Evolutionary conservation across 176 grass and related monocot species (phyloP).

Genomic region (Poa pratensis): DNA sequence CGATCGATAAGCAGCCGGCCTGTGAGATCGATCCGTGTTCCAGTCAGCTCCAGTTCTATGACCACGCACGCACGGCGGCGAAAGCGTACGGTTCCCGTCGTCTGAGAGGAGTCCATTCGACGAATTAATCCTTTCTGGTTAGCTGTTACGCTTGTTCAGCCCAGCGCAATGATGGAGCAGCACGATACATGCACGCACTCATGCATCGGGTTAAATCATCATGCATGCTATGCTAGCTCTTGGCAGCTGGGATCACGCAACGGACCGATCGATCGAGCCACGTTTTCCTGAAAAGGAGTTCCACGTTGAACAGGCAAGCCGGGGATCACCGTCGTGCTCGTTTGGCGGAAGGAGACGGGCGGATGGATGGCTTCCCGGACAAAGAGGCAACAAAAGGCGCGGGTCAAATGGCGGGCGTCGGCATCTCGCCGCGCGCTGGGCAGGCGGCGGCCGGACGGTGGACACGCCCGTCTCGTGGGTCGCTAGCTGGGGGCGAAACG

Average conservation of each 20-base stretch:
- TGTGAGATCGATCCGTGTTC: neutral
- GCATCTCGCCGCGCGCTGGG: constrained; percentile 5
- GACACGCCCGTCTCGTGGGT: constrained; percentile 6
- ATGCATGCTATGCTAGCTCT: neutral
- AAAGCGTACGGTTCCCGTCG: neutral
- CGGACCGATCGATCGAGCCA: neutral
- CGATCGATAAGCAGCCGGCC: neutral
- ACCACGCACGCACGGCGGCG: neutral
- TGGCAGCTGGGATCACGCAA: neutral
- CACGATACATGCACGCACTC: no score
- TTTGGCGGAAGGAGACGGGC: no score
- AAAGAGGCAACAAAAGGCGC: neutral
- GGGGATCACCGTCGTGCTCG: constrained; percentile 1
- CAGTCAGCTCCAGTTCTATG: neutral
- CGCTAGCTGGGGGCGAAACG: neutral
- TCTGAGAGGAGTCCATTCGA: neutral
- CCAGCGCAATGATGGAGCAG: neutral
- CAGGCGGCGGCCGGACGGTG: constrained; percentile 8
- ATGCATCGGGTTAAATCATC: neutral
- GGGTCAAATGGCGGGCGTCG: neutral
- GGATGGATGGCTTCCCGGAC: neutral
- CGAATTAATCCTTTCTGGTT: neutral
- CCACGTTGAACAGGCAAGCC: constrained; percentile 32
- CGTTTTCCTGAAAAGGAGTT: constrained; percentile 15
- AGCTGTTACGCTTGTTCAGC: neutral